Conservation (phyloP, 2,329 filamentous ascomycete species). For the Plenodomus biglobosus region DNA sequence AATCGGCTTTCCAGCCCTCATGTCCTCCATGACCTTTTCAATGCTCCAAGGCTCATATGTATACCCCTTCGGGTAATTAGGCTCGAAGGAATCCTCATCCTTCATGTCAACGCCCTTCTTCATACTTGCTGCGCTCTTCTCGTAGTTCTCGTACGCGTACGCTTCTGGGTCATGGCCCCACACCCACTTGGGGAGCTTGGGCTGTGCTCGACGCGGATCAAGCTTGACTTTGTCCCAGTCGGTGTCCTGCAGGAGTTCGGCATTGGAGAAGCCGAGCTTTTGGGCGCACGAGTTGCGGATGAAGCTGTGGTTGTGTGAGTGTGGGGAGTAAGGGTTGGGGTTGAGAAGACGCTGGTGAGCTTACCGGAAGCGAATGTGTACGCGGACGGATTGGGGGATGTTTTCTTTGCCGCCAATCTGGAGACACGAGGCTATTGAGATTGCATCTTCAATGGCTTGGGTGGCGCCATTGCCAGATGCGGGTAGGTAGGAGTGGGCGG, state of each 20-base stretch:
- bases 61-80: conserved; percentile 51
- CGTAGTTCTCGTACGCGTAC: conserved; percentile 50
- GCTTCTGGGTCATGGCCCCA: conserved; percentile 50
- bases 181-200: conserved; percentile 52
- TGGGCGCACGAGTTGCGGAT: conserved; percentile 53
- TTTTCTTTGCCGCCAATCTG: conserved; percentile 48
- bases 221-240: conserved; percentile 54
- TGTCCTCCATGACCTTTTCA: conserved; percentile 46
- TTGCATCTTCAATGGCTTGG: conserved; percentile 52
- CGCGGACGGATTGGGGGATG: conserved; percentile 43
- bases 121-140: conserved; percentile 46
- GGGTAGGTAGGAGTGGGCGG: conserved; percentile 51
- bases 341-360: conserved; percentile 1
- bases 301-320: conserved; percentile 37
- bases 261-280: conserved; percentile 52
- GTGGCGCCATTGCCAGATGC: conserved; percentile 51
- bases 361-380: conserved; percentile 48
- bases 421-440: conserved; percentile 51
- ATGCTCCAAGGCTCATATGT: conserved; percentile 48
- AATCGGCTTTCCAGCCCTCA: conserved; percentile 38
- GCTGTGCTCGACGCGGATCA: conserved; percentile 48
- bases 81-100: conserved; percentile 46
- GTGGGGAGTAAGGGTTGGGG: neutral
- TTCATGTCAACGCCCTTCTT: conserved; percentile 47
- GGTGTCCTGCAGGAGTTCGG: conserved; percentile 52